Conservation (phyloP, 345 rosid genomes). For the Hypericum perforatum region DNA sequence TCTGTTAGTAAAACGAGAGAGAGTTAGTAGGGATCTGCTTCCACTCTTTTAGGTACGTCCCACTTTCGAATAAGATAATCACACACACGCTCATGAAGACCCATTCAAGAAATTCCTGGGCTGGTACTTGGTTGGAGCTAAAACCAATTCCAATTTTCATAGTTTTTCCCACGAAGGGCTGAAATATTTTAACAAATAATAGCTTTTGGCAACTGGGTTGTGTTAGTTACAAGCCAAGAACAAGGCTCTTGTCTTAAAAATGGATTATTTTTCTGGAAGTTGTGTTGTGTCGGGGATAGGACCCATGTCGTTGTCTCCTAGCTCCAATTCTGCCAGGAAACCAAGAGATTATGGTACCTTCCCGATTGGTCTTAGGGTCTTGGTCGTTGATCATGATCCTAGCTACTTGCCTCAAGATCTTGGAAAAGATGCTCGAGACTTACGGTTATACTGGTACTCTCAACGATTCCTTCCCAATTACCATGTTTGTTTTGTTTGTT, state of each 20-base stretch:
- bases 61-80: conserved; percentile 27
- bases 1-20: conserved; percentile 16
- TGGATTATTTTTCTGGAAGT: no score
- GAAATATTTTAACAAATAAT: no score
- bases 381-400: conserved; percentile 91
- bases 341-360: conserved; percentile 51
- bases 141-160: no score
- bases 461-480: not conserved
- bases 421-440: conserved; percentile 76
- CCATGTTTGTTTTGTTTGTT: not conserved
- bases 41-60: conserved; percentile 58
- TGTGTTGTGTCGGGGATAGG: no score
- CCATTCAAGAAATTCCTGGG: no score
- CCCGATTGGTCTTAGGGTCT: conserved; percentile 74
- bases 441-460: conserved; percentile 66
- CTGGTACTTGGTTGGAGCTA: no score
- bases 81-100: conserved; percentile 7
- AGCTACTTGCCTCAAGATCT: conserved; percentile 80
- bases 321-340: conserved; percentile 37
- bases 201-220: no score
- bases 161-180: no score
- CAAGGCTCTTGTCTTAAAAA: no score
- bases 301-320: conserved; percentile 50
- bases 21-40: conserved; percentile 54
- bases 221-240: no score